A percentile compares a stretch with the other conserved stretches of the same genome.
These are phyloP conservation scores for Lepidopterella palustris DNA, from an alignment of 495 filamentous ascomycete species.

Conservation along the genomic window DNA sequence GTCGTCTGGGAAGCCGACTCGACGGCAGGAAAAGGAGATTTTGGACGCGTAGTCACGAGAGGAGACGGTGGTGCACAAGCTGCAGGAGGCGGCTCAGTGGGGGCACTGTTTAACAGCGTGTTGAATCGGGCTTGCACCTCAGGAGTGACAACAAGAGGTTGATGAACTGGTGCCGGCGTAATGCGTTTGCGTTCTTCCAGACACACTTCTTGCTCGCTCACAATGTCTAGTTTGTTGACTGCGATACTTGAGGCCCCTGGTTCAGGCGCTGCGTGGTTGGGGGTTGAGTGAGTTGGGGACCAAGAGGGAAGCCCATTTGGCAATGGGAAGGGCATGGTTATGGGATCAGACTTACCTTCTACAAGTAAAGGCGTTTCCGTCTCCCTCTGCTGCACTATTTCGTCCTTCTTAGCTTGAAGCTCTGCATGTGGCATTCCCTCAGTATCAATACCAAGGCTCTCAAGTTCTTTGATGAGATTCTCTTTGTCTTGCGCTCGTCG, in stretches of 20 bases:
- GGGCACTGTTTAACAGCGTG: too few species aligned
- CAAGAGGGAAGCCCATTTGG: not conserved
- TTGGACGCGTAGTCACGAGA: too few species aligned
- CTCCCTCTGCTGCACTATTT: slow-evolving; percentile 16
- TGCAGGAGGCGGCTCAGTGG: too few species aligned
- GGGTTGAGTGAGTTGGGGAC: not conserved
- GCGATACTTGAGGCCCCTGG: not conserved
- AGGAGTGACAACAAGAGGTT: too few species aligned
- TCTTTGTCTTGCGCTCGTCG: slow-evolving; percentile 39
- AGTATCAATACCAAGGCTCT: slow-evolving; percentile 45
- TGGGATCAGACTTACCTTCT: slow-evolving; percentile 1
- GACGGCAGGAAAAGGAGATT: too few species aligned
- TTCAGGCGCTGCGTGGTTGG: not conserved
- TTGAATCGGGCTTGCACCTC: too few species aligned
- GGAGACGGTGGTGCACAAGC: too few species aligned
- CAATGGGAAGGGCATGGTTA: not conserved
- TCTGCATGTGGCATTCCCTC: slow-evolving; percentile 40
- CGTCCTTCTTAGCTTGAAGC: slow-evolving; percentile 36
- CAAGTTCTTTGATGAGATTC: slow-evolving; percentile 38
- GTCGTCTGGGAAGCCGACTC: too few species aligned
- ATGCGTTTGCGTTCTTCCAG: too few species aligned
- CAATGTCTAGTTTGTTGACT: not conserved
- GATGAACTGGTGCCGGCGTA: too few species aligned
- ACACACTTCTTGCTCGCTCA: not conserved
- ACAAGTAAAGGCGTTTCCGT: not conserved